Base-by-base conservation (phyloP, 192 early-diverging fungal genomes). In the Martensiomyces pterosporus region DNA sequence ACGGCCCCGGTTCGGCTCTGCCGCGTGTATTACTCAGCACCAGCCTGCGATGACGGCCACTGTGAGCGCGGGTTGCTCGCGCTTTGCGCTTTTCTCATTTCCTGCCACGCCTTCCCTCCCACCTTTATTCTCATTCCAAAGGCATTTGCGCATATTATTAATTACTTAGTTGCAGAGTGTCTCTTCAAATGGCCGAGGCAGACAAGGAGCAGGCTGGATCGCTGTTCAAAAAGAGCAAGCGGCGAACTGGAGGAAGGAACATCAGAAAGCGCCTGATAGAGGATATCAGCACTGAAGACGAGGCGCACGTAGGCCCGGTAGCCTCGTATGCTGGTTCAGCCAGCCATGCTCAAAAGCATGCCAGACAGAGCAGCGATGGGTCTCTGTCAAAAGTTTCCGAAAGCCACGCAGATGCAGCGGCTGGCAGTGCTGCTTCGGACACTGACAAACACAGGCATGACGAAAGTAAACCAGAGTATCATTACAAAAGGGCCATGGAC, bases 151-250 rank as follows among this genome's bases (percentile, higher is more conserved):
- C 43, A 29, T 45, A 27, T 29, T 23, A 12, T 23, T 16, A 9
- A 45, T 27, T 17, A 17, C 43, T 21, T 15, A 16, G 43, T 27
- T 24, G 25, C n/a, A n/a, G n/a, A n/a, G n/a, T n/a, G n/a, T n/a
- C n/a, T n/a, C n/a, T n/a, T n/a, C n/a, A n/a, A n/a, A 32, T 32
- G 29, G 24, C 21, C 4, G 53, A 13, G 3, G 24, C 44, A 2
- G 26, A 47, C 4, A 51, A 53, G n/a, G 23, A 9, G 14, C 34
- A 10, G 22, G 14, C 46, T 6, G 17, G 17, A 12, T 24, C 57
- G 23, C 51, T 60, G 22, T 67, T 67, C 34, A 67, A 55, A 14
- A 72, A 65, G 44, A 60, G 61, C 57, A 59, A 55, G 37, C 69
- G 69, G 69, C 69, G 69, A 72, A 62, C 53, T n/a, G 41, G 51